Evolutionary conservation across 2,329 filamentous ascomycete species (phyloP).

Genomic region (Sphaerostilbella broomeana): DNA sequence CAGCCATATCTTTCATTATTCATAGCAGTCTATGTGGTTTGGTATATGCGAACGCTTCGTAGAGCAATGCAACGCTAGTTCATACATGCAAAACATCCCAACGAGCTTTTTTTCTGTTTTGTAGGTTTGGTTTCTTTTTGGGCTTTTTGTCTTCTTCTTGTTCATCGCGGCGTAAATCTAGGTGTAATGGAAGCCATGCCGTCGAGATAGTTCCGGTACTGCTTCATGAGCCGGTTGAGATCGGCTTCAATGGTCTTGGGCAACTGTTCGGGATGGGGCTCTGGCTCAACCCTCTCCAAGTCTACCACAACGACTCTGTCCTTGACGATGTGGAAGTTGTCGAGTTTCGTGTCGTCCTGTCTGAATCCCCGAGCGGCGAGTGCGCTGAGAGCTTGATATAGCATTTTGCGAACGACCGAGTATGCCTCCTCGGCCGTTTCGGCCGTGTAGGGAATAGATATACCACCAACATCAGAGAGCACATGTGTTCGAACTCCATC

Average conservation of each 20-base stretch:
- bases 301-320: slow-evolving; percentile 18
- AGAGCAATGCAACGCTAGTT: no score
- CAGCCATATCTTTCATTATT: no score
- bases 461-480: slow-evolving; percentile 21
- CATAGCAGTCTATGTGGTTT: no score
- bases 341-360: slow-evolving; percentile 20
- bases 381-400: slow-evolving; percentile 21
- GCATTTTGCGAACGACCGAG: slow-evolving; percentile 19
- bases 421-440: slow-evolving; percentile 16
- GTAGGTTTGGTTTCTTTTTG: no score
- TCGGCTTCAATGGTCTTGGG: slow-evolving; percentile 6
- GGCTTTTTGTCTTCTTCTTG: no score
- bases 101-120: no score
- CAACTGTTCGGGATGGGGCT: slow-evolving; percentile 4
- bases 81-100: no score
- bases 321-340: slow-evolving; percentile 18
- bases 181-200: background rate
- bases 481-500: slow-evolving; percentile 17
- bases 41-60: no score
- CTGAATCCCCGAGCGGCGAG: slow-evolving; percentile 15
- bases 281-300: slow-evolving; percentile 15
- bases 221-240: slow-evolving; percentile 7
- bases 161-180: no score
- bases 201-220: slow-evolving; percentile 11
- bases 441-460: slow-evolving; percentile 15